A percentile compares a stretch with the other conserved stretches of the same genome.
Evolutionary conservation across 768 basidiomycete genomes (phyloP).

Genomic region (Ramaria sp.): DNA sequence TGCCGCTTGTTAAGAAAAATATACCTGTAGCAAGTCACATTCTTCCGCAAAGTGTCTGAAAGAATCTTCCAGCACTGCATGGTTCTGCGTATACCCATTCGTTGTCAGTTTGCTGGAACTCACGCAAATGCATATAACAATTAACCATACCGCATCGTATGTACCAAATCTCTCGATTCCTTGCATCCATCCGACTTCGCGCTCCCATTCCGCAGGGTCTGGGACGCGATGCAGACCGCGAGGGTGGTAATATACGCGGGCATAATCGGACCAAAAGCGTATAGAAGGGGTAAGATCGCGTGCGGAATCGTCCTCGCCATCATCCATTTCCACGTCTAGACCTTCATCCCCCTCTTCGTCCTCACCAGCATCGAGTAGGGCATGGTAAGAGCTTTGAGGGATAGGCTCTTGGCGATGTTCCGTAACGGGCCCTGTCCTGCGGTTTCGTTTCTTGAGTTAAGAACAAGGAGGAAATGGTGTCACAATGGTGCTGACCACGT

Average conservation of each 20-base stretch:
- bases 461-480: neutral
- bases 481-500: conserved; percentile 1
- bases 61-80: conserved; percentile 57
- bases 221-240: conserved; percentile 55
- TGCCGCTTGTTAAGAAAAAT: neutral
- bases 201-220: conserved; percentile 45
- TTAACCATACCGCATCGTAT: conserved; percentile 38
- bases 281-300: conserved; percentile 25
- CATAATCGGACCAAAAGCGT: conserved; percentile 59
- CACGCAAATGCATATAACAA: neutral
- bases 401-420: conserved; percentile 45
- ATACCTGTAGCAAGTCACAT: conserved; percentile 63
- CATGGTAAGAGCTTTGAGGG: conserved; percentile 44
- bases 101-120: conserved; percentile 2
- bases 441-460: neutral
- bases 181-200: conserved; percentile 44
- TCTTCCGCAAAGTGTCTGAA: conserved; percentile 64
- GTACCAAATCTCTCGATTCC: conserved; percentile 41
- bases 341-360: conserved; percentile 9
- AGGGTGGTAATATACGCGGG: conserved; percentile 51
- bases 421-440: conserved; percentile 38
- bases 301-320: conserved; percentile 10
- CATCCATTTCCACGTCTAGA: conserved; percentile 17
- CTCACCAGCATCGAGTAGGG: conserved; percentile 23
- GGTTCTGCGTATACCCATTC: conserved; percentile 29